Evolutionary conservation across 192 early-diverging fungal genomes (phyloP).

Genomic region (Podila minutissima): DNA sequence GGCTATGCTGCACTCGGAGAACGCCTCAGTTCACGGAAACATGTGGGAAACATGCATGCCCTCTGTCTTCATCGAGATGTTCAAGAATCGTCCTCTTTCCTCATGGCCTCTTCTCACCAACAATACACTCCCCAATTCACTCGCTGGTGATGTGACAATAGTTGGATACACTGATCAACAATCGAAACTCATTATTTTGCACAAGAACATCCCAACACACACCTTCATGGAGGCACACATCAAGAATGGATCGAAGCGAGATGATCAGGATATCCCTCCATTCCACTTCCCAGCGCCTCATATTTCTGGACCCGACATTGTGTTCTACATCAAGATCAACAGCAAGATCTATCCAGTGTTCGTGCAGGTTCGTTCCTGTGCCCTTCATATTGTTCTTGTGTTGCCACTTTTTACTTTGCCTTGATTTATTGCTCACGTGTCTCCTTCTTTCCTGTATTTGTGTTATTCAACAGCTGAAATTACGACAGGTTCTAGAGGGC

Average conservation of each 20-base stretch:
- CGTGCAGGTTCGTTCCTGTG: too few relatives aligned
- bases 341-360: background rate
- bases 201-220: constrained; percentile 1
- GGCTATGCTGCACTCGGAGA: constrained; percentile 10
- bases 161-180: constrained; percentile 2
- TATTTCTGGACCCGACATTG: constrained; percentile 13
- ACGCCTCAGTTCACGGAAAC: constrained; percentile 1
- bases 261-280: constrained; percentile 5
- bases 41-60: constrained; percentile 19
- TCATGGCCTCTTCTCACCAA: constrained; percentile 7
- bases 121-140: background rate
- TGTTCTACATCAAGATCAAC: constrained; percentile 17
- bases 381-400: too few relatives aligned
- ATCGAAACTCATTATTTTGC: background rate
- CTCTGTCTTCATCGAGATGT: background rate
- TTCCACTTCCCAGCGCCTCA: constrained; percentile 4
- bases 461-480: too few relatives aligned
- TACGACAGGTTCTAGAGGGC: constrained; percentile 12
- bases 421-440: too few relatives aligned
- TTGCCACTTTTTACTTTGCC: too few relatives aligned
- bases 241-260: background rate
- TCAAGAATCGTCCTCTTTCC: constrained; percentile 2
- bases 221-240: background rate
- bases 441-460: too few relatives aligned
- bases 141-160: constrained; percentile 1